Percentiles rank a stretch among this genome's conserved stretches.
Evolutionary conservation across 2,329 filamentous ascomycete genomes (phyloP).

Genomic region (Magnaporthiopsis rhizophila): DNA sequence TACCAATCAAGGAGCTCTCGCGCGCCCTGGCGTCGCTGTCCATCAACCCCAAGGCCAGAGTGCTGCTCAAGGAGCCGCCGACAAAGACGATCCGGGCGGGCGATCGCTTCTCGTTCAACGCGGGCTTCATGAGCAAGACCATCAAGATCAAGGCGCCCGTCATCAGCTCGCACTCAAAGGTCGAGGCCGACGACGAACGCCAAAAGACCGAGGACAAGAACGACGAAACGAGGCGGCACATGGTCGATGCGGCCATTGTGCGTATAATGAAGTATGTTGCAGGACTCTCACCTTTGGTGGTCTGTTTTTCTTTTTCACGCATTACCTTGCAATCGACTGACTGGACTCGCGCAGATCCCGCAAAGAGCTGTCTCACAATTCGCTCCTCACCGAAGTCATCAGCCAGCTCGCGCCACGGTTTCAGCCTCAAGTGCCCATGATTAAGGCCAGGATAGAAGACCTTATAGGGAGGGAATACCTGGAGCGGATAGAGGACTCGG

Average conservation of each 20-base stretch:
- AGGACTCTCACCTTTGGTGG: background rate
- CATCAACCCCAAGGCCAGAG: slow-evolving; percentile 72
- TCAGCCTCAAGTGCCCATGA: slow-evolving; percentile 66
- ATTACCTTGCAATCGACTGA: background rate
- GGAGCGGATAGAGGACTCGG: slow-evolving; percentile 63
- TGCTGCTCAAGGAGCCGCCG: slow-evolving; percentile 73
- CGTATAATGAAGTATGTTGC: slow-evolving; percentile 76
- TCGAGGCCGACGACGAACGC: slow-evolving; percentile 65
- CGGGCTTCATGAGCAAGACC: slow-evolving; percentile 71
- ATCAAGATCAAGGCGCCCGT: slow-evolving; percentile 86
- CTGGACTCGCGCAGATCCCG: slow-evolving; percentile 50
- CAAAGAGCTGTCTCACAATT: slow-evolving; percentile 61
- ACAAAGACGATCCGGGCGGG: slow-evolving; percentile 68
- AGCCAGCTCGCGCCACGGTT: slow-evolving; percentile 61
- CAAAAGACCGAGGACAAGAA: slow-evolving; percentile 70
- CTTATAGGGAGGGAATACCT: slow-evolving; percentile 71
- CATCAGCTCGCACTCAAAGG: slow-evolving; percentile 72
- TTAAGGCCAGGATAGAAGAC: slow-evolving; percentile 75
- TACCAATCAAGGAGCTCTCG: slow-evolving; percentile 64
- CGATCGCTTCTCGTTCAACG: slow-evolving; percentile 78
- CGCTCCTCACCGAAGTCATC: slow-evolving; percentile 65
- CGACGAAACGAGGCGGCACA: slow-evolving; percentile 60
- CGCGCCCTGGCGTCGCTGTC: slow-evolving; percentile 75
- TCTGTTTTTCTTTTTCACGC: slow-evolving; percentile 1
- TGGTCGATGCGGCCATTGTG: slow-evolving; percentile 70